phyloP scores from a whole-genome alignment of 768 basidiomycete genomes.

The Tulasnella sp. region DNA sequence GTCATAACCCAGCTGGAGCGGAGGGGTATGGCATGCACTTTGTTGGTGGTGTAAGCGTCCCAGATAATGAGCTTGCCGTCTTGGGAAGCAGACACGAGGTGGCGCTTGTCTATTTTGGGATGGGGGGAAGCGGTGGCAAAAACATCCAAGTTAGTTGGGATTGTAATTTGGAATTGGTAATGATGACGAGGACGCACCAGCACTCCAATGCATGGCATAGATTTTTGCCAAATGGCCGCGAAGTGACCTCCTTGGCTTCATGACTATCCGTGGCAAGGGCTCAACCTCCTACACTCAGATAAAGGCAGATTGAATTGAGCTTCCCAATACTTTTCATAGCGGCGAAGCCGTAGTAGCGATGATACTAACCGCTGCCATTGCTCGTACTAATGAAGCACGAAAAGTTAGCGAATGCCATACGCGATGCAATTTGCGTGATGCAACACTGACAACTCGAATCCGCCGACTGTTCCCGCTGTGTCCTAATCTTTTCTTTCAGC shows the following conservation, averaged over 20 bases:
- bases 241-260: slow-evolving; percentile 90
- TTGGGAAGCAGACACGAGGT: slow-evolving; percentile 99
- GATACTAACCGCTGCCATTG: slow-evolving; percentile 62
- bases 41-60: slow-evolving; percentile 99
- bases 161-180: not conserved
- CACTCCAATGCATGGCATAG: slow-evolving; percentile 99
- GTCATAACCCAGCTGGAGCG: slow-evolving; percentile 99
- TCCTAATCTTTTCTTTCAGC: slow-evolving; percentile 97
- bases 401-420: not conserved
- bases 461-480: slow-evolving; percentile 90
- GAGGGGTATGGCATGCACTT: slow-evolving; percentile 97
- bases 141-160: not conserved
- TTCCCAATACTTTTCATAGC: no score
- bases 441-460: slow-evolving; percentile 9
- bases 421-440: not conserved
- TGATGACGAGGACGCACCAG: slow-evolving; percentile 23
- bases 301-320: not conserved
- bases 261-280: slow-evolving; percentile 88
- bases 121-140: not conserved
- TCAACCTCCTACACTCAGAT: slow-evolving; percentile 54
- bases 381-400: slow-evolving; percentile 54
- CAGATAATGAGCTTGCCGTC: slow-evolving; percentile 99
- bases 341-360: no score
- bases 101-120: slow-evolving; percentile 57
- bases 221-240: slow-evolving; percentile 98